Evolutionary conservation across 805 yeast species (phyloP), one percentile per base, ranked within the genome.

Genomic region (Pichia gijzeniarum): DNA sequence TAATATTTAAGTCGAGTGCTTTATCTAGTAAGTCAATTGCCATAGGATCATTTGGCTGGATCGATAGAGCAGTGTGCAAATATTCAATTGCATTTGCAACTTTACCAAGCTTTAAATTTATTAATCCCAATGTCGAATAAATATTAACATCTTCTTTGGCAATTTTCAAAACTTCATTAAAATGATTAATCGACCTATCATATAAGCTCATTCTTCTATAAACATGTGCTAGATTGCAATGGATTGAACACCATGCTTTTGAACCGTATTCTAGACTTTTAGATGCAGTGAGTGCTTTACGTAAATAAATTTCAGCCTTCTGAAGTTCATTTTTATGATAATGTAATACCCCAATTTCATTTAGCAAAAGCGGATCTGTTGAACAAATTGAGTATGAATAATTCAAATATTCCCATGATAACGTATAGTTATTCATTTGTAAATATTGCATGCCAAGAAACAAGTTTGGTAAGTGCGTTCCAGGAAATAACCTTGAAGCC

Each of bases 371-470:
- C 3, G 99, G 98, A 62, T 93, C 99, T 3, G 77, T 71, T 19
- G 85, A 80, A 62, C 96, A 90, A 2, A 89, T 77, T 18, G 79
- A 78, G 54, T 78, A 81, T 1, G 97, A 77, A 4, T 90, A 76
- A 47, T 72, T 66, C 25, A 93, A 72, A 58, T 90, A 93, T 61
- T 91, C 97, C 54, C 85, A 90, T 0, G 98, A 88, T 44, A 93
- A 68, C 5, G 81, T 75, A 39, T 85, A 70, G 54, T 90, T 89
- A 60, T 82, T 83, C 80, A 91, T 84, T 48, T 87, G 89, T 54
- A 89, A 67, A 62, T 93, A 91, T 67, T 93, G 98, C 96, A 93
- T 93, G 1, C 99, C 99, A 34, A 93, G 70, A 56, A 86, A 91
- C 48, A 93, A 67, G 57, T 85, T 80, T 2, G 99, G 98, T 39